Base-by-base conservation (phyloP, 2,329 filamentous ascomycete genomes). In the Trichoderma guizhouense region DNA sequence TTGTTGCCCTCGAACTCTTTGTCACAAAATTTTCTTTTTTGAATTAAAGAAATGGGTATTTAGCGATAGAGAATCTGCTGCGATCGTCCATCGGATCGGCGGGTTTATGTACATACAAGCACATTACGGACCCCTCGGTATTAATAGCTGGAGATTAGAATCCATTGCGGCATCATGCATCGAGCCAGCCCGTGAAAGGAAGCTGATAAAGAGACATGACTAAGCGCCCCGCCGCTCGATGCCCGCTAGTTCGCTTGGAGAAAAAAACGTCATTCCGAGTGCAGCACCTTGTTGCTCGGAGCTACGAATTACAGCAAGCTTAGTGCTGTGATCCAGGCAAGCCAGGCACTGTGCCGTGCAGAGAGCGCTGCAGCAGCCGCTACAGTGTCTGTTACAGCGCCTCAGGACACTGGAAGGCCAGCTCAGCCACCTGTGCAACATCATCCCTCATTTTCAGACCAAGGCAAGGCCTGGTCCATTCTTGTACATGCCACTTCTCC, bases 401-500 rank as follows among this genome's bases (percentile, higher is more conserved):
- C 63, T 65, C 26, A 7, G 15, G 51, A 36, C 32, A 18, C 32
- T 24, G 14, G 21, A 24, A 55, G 21, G 47, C 28, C 51, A 53
- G 32, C 64, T 67, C 30, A 67, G 64, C 34, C 30, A 53, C 47
- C 53, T 47, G 34, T 68, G 65, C 55, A 68, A 14, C 64, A 67
- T 67, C 64, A 67, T 67, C 64, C 53, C 64, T 60, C 55, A 14
- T 64, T 51, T 30, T 39, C 62, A 64, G 43, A 21, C 63, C 64
- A 36, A 57, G 47, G 55, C 64, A 36, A 57, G 47, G 55, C 64
- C 64, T 36, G 51, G 24, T 58, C 51, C 51, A 55, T 55, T 51
- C 47, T 51, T 51, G 47, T 51, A 34, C 39, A 69, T 69, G 55
- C 66, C 66, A 69, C 66, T 69, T 69, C 66, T 62, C 66, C 66